Conservation (phyloP, 495 filamentous ascomycete species). For the Neurospora intermedia region DNA sequence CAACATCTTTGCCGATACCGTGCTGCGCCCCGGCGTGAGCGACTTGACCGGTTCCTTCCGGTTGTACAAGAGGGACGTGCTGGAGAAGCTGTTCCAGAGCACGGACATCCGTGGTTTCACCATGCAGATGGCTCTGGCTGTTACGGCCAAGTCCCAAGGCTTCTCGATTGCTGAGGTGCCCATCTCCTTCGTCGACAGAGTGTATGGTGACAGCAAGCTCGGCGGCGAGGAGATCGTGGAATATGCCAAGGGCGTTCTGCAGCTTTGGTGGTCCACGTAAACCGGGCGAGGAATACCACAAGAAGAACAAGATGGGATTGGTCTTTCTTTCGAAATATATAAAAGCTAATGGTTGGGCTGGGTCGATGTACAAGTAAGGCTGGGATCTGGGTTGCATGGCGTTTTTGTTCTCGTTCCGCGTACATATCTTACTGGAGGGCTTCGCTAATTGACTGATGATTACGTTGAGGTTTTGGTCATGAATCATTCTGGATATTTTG, state of each 20-base stretch:
- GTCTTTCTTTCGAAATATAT: background rate
- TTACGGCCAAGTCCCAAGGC: slow-evolving; percentile 86
- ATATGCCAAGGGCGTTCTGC: slow-evolving; percentile 88
- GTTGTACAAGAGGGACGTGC: slow-evolving; percentile 80
- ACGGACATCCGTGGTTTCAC: slow-evolving; percentile 94
- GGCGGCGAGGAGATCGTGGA: slow-evolving; percentile 96
- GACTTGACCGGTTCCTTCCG: slow-evolving; percentile 92
- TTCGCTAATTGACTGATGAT: background rate
- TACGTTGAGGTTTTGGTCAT: background rate
- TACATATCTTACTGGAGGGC: background rate
- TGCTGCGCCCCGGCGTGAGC: slow-evolving; percentile 88
- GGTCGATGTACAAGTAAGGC: slow-evolving; percentile 5
- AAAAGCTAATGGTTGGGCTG: background rate
- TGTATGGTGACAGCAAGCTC: slow-evolving; percentile 93
- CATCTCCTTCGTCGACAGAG: slow-evolving; percentile 88
- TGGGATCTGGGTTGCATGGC: slow-evolving; percentile 6
- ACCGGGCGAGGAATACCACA: slow-evolving; percentile 1
- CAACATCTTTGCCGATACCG: slow-evolving; percentile 91
- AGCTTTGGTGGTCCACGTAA: slow-evolving; percentile 61
- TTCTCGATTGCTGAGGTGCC: slow-evolving; percentile 86
- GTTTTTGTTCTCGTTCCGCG: slow-evolving; percentile 7
- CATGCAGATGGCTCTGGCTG: slow-evolving; percentile 93
- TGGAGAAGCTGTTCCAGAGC: slow-evolving; percentile 79
- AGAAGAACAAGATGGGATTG: background rate
- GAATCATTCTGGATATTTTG: background rate